Percentiles rank a stretch among this genome's conserved stretches.
These are phyloP conservation scores for Xylariaceae sp. DNA, from an alignment of 2,329 filamentous ascomycete genomes.

Conservation along the genomic window DNA sequence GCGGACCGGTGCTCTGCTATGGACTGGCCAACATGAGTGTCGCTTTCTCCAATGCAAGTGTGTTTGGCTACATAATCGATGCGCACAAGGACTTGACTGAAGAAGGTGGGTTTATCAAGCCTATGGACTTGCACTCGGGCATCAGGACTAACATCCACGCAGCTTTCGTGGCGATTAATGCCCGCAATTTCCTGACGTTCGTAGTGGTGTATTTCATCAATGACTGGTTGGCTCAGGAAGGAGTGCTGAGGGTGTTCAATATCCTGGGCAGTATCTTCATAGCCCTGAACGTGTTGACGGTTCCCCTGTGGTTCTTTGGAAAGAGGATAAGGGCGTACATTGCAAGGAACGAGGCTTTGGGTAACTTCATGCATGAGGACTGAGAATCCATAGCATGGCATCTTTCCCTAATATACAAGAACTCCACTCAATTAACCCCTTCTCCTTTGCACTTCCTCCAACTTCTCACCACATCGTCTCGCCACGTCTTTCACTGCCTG, in stretches of 20 bases:
- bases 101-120: conserved; percentile 30
- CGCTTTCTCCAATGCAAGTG: conserved; percentile 42
- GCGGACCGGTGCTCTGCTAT: conserved; percentile 43
- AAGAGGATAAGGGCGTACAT: conserved; percentile 42
- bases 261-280: conserved; percentile 40
- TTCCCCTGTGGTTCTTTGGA: conserved; percentile 46
- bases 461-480: conserved; percentile 8
- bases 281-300: conserved; percentile 40
- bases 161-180: conserved; percentile 48
- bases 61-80: conserved; percentile 48
- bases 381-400: conserved; percentile 1
- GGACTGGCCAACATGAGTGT: conserved; percentile 45
- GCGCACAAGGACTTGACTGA: conserved; percentile 42
- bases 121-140: background rate
- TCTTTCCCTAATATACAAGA: too few relatives aligned
- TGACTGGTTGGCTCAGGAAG: conserved; percentile 35
- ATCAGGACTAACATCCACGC: conserved; percentile 2
- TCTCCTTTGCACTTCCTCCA: conserved; percentile 2
- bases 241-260: conserved; percentile 35
- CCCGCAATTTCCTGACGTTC: conserved; percentile 44
- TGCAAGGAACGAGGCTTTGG: conserved; percentile 34
- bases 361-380: conserved; percentile 29
- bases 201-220: conserved; percentile 42
- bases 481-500: conserved; percentile 6
- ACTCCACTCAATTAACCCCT: background rate